Evolutionary conservation across 495 filamentous ascomycete genomes (phyloP), one percentile per base, ranked within the genome.

Genomic region (Chlorociboria aeruginascens): DNA sequence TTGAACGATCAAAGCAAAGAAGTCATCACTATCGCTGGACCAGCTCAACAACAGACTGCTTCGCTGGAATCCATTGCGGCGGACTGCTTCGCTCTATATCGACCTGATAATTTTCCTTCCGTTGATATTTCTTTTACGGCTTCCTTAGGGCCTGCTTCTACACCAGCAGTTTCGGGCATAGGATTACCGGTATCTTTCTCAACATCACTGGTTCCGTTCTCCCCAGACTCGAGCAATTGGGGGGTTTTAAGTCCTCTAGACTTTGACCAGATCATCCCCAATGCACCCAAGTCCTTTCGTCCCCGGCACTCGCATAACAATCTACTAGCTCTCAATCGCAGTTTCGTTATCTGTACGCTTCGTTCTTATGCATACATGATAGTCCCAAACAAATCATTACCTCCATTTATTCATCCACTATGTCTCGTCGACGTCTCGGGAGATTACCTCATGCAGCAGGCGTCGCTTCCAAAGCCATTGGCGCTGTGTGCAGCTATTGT

Each of bases 351-450:
- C 13, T 40, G 32, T 16, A 34, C 29, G 16, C 41, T 51, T 12
- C 40, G 43, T 2, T 39, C 49, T 17, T 51, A 45, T 39, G 17
- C 40, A 11, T 8, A 28, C 3, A 46, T 45, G 41, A 34, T 51
- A 16, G 13, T 51, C 7, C 28, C 41, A 0, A 30, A 29, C 10
- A 25, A 30, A 4, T 40, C 33, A 3, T 13, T 40, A 33, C 49
- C 49, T n/a, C 42, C 49, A 12, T 51, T 51, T 28, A 45, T 51
- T 10, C 49, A 51, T 14, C 40, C 41, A 14, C 3, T 8, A 8
- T 43, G 32, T 12, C 34, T 36, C 11, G 6, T 14, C 34, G 14
- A 36, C 14, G 1, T 36, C 20, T 25, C 20, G 34, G 14, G 34
- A 36, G 34, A 36, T 14, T 4, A 36, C 6, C n/a, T 4, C 14